Base-by-base conservation (phyloP, 2,329 filamentous ascomycete species). In the Fusarium gaditjirri region DNA sequence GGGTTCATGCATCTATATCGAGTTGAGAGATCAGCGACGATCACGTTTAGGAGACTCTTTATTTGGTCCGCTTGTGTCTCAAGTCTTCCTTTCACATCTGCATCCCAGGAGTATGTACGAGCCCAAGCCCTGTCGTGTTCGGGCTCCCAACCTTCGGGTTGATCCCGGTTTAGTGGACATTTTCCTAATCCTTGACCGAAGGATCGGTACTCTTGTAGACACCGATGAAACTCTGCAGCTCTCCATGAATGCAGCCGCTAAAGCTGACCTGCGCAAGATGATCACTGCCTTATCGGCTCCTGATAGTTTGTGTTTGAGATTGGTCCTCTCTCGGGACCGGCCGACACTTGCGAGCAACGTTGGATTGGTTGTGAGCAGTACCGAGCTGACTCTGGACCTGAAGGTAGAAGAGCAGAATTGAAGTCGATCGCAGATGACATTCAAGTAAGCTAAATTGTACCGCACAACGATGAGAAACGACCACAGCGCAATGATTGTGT, bases 191-290 rank as follows among this genome's bases (percentile, higher is more conserved):
- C 73, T 63, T 75, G 73, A 68, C 62, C 68, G 63, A 64, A 71
- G 63, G 72, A 74, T 73, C 68, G 68, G 73, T 72, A 61, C 59
- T 68, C 66, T 75, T 59, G 68, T 57, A 46, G 50, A 70, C 64
- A 62, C 74, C 74, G 72, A 76, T 75, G 70, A 67, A 60, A 75
- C 68, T 65, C 66, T 70, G 70, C 65, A 73, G 60, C 68, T 66
- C 49, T 71, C 65, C 59, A 47, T 63, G 62, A 58, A 43, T 70
- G 68, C 44, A 71, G 43, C 63, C 63, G 57, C 71, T 67, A 55
- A 58, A 66, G 64, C 57, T 72, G 64, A 74, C 64, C 62, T 64
- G 58, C 49, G 52, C 49, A 39, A 55, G 73, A 50, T 52, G 73
- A 76, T 75, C 75, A 76, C 72, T 76, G 36, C 75, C 66, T 33